These are phyloP conservation scores for Kluyveromyces nonfermentans DNA, from an alignment of 805 yeast species.

Conservation along the genomic window DNA sequence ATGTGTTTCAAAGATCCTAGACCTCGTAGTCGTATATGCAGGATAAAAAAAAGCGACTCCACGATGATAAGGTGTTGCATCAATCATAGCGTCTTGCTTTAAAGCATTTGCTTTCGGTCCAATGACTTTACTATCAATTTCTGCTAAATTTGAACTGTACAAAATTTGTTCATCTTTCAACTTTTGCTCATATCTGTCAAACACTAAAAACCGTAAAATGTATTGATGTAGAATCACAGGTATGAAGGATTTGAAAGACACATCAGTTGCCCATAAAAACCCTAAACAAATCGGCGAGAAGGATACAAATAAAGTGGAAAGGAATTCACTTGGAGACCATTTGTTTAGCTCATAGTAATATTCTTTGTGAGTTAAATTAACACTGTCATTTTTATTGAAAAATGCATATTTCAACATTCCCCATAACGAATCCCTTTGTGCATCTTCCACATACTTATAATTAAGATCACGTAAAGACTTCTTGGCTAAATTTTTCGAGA, in stretches of 20 bases:
- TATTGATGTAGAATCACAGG: slow-evolving; percentile 32
- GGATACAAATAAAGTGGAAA: slow-evolving; percentile 39
- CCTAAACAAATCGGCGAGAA: slow-evolving; percentile 51
- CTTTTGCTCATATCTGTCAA: slow-evolving; percentile 37
- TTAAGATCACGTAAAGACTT: slow-evolving; percentile 14
- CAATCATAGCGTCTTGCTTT: slow-evolving; percentile 52
- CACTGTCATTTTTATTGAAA: slow-evolving; percentile 6
- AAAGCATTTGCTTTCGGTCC: slow-evolving; percentile 44
- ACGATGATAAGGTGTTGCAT: slow-evolving; percentile 37
- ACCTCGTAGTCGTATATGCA: slow-evolving; percentile 20
- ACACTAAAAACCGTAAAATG: slow-evolving; percentile 32
- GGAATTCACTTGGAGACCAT: slow-evolving; percentile 61
- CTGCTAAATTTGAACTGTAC: slow-evolving; percentile 50
- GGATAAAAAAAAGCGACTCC: slow-evolving; percentile 25
- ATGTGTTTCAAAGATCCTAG: slow-evolving; percentile 43
- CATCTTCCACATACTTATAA: slow-evolving; percentile 14
- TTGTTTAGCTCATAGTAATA: slow-evolving; percentile 47
- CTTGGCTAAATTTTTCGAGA: slow-evolving; percentile 14
- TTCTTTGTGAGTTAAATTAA: slow-evolving; percentile 18
- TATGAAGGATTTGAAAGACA: slow-evolving; percentile 31
- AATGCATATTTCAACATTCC: slow-evolving; percentile 14
- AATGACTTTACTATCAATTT: slow-evolving; percentile 53
- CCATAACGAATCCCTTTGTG: slow-evolving; percentile 16
- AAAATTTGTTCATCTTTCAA: slow-evolving; percentile 52
- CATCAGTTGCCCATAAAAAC: slow-evolving; percentile 33